phyloP scores from a whole-genome alignment of 106 monocot species.

The Dendrobium nobile region DNA sequence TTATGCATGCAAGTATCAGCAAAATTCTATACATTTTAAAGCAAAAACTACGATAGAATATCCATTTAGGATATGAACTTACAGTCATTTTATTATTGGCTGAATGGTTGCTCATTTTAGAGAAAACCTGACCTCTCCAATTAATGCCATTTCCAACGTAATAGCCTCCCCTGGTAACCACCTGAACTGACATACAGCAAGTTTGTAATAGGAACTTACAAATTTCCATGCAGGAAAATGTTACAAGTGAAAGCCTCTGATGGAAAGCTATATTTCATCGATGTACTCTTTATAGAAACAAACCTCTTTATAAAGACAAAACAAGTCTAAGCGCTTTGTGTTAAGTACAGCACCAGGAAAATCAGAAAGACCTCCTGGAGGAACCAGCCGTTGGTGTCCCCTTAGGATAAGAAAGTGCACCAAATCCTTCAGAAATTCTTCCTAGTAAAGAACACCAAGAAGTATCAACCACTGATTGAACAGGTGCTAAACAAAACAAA shows the following conservation, averaged over 20 bases:
- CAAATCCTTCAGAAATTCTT: slow-evolving; percentile 69
- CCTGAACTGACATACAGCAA: slow-evolving; percentile 21
- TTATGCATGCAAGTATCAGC: neutral
- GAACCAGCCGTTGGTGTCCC: slow-evolving; percentile 56
- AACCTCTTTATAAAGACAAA: slow-evolving; percentile 76
- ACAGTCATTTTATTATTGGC: slow-evolving; percentile 65
- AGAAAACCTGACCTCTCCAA: slow-evolving; percentile 78
- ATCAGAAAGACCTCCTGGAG: slow-evolving; percentile 57
- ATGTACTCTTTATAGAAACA: neutral
- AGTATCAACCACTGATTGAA: neutral
- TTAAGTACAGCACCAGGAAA: slow-evolving; percentile 80
- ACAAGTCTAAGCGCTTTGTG: slow-evolving; percentile 61
- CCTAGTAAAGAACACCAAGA: slow-evolving; percentile 24
- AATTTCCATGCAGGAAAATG: neutral
- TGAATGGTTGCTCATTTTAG: slow-evolving; percentile 77
- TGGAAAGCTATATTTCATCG: neutral
- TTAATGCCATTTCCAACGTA: slow-evolving; percentile 77
- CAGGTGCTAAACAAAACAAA: neutral
- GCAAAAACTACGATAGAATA: neutral
- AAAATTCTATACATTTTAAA: neutral
- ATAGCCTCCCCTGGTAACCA: slow-evolving; percentile 73
- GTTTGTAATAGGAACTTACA: neutral
- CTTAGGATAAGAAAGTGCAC: slow-evolving; percentile 61
- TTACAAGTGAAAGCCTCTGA: neutral
- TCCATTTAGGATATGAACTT: slow-evolving; percentile 9